phyloP scores from a whole-genome alignment of 2,329 filamentous ascomycete species.

The Fusarium odoratissimum region DNA sequence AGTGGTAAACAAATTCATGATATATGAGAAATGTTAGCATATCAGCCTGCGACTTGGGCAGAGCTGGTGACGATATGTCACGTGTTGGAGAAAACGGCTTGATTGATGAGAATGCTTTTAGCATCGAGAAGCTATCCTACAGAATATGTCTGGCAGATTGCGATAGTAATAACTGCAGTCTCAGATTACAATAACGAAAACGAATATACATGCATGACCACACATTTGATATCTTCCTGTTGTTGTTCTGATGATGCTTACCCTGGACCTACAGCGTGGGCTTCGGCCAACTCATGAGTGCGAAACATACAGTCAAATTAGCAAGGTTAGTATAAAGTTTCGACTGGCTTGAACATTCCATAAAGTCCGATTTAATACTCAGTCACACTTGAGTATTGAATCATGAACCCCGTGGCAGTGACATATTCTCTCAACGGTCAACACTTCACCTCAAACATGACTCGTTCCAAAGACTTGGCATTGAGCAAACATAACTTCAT shows the following conservation, averaged over 20 bases:
- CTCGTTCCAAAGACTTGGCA: background rate
- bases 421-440: background rate
- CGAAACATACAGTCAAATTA: background rate
- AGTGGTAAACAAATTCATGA: constrained; percentile 59
- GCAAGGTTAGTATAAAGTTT: background rate
- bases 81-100: constrained; percentile 16
- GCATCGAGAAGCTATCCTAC: constrained; percentile 9
- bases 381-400: background rate
- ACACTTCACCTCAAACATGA: background rate
- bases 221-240: background rate
- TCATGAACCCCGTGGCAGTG: background rate
- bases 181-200: constrained; percentile 32
- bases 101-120: constrained; percentile 19
- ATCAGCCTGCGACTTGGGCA: background rate
- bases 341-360: background rate
- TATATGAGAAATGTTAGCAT: constrained; percentile 4
- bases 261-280: background rate
- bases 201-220: constrained; percentile 22
- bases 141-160: constrained; percentile 11
- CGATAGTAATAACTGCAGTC: constrained; percentile 6
- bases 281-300: background rate
- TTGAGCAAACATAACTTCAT: background rate
- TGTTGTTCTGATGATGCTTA: background rate
- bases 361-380: background rate
- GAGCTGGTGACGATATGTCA: constrained; percentile 17